Evolutionary conservation across 2,329 filamentous ascomycete species (phyloP).

Genomic region (Colletotrichum musicola): DNA sequence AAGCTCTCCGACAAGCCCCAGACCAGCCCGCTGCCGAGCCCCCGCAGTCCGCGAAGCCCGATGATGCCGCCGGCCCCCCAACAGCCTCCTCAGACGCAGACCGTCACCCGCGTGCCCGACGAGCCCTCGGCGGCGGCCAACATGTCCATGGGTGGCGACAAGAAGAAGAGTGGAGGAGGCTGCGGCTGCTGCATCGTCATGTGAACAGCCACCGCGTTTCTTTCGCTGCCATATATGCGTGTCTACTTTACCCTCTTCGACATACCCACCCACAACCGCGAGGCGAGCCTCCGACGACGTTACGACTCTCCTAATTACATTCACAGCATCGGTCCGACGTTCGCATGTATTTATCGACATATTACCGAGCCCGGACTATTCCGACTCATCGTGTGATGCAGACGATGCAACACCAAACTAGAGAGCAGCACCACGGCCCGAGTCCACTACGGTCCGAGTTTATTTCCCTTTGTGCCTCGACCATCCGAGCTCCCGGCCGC

Average conservation of each 20-base stretch:
- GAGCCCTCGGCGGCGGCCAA: slow-evolving; percentile 22
- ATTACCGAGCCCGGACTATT: slow-evolving; percentile 25
- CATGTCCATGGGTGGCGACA: slow-evolving; percentile 42
- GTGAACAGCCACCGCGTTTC: slow-evolving; percentile 47
- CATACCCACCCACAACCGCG: slow-evolving; percentile 28
- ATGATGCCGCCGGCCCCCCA: slow-evolving; percentile 47
- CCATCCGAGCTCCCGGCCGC: slow-evolving; percentile 2
- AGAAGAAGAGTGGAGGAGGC: slow-evolving; percentile 56
- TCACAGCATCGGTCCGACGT: slow-evolving; percentile 32
- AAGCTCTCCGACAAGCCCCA: slow-evolving; percentile 64
- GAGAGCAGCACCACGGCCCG: slow-evolving; percentile 24
- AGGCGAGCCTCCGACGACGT: slow-evolving; percentile 41
- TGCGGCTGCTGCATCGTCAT: slow-evolving; percentile 66
- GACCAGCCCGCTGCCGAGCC: slow-evolving; percentile 58
- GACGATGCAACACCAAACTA: slow-evolving; percentile 16
- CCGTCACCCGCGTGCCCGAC: slow-evolving; percentile 42
- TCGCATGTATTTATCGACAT: slow-evolving; percentile 39
- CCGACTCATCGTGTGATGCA: slow-evolving; percentile 4
- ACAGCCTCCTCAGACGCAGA: slow-evolving; percentile 40
- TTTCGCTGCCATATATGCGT: slow-evolving; percentile 19
- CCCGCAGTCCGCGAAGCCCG: slow-evolving; percentile 54
- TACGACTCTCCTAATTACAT: slow-evolving; percentile 40
- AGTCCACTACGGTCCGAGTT: slow-evolving; percentile 20
- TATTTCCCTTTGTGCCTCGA: slow-evolving; percentile 19
- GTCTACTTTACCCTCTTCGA: slow-evolving; percentile 18